Conservation (phyloP, 257 asterid species). For the Verbascum thapsus region DNA sequence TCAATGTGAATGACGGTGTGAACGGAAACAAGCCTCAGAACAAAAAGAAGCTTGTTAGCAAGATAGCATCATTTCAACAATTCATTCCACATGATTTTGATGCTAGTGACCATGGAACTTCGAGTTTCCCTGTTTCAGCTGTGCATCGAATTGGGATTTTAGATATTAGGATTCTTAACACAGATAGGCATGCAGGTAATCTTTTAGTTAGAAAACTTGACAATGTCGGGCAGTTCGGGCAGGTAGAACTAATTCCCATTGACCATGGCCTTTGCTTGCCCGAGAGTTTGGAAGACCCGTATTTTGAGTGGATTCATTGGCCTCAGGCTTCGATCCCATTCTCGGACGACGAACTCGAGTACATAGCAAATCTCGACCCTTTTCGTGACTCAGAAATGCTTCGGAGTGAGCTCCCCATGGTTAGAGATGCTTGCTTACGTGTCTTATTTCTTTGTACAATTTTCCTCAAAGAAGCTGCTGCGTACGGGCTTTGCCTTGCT, state of each 20-base stretch:
- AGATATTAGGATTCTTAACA: constrained; percentile 92
- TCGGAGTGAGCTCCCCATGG: constrained; percentile 83
- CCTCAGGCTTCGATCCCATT: constrained; percentile 97
- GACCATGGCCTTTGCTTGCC: constrained; percentile 98
- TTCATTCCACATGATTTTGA: constrained; percentile 88
- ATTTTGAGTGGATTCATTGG: constrained; percentile 98
- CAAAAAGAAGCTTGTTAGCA: constrained; percentile 70
- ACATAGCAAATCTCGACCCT: constrained; percentile 70
- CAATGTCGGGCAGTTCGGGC: constrained; percentile 74
- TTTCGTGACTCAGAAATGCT: constrained; percentile 72
- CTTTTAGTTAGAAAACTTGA: constrained; percentile 91
- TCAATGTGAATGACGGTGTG: constrained; percentile 86
- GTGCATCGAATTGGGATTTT: constrained; percentile 95
- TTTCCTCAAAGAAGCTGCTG: constrained; percentile 87
- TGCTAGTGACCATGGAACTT: constrained; percentile 96
- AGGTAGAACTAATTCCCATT: constrained; percentile 83
- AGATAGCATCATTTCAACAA: constrained; percentile 92
- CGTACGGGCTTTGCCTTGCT: constrained; percentile 82
- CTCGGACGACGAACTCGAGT: constrained; percentile 89
- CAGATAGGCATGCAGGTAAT: constrained; percentile 93
- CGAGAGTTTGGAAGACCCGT: constrained; percentile 87
- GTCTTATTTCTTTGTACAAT: constrained; percentile 73
- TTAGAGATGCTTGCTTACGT: constrained; percentile 90
- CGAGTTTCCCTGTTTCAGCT: constrained; percentile 87
- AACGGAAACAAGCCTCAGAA: constrained; percentile 62